These are phyloP conservation scores for Backusella tarrabulga DNA, from an alignment of 192 early-diverging fungal genomes.

Conservation along the genomic window DNA sequence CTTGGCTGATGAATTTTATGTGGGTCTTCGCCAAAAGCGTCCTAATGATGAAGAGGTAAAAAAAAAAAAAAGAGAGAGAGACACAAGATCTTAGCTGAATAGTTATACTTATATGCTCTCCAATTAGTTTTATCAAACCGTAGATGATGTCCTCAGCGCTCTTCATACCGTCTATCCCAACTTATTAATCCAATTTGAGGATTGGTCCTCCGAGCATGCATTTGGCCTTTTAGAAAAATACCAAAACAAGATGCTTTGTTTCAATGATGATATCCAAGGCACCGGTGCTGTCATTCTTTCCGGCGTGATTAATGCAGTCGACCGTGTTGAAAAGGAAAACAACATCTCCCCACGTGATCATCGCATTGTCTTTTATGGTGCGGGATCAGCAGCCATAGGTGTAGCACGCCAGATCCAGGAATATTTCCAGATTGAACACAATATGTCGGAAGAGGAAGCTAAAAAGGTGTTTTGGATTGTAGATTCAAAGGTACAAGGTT, in stretches of 20 bases:
- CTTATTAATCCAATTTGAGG: constrained; percentile 94
- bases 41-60: constrained; percentile 49
- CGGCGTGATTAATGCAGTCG: constrained; percentile 88
- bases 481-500: constrained; percentile 64
- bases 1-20: constrained; percentile 86
- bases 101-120: neutral
- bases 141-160: constrained; percentile 80
- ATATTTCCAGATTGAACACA: constrained; percentile 77
- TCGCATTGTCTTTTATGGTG: constrained; percentile 91
- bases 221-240: constrained; percentile 84
- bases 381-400: constrained; percentile 95
- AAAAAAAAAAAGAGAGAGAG: neutral
- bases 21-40: constrained; percentile 74
- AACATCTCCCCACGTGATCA: constrained; percentile 71
- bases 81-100: no score
- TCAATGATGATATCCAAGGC: constrained; percentile 96
- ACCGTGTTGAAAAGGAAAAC: constrained; percentile 52
- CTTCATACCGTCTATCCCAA: constrained; percentile 73
- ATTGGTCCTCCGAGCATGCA: constrained; percentile 91
- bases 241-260: constrained; percentile 74
- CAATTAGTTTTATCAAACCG: constrained; percentile 70
- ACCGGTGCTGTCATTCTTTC: constrained; percentile 93
- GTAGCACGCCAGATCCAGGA: constrained; percentile 89
- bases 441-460: constrained; percentile 72
- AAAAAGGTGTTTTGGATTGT: constrained; percentile 80